These are phyloP conservation scores for Trichoderma sp. DNA, from an alignment of 2,329 filamentous ascomycete genomes.

Conservation along the genomic window DNA sequence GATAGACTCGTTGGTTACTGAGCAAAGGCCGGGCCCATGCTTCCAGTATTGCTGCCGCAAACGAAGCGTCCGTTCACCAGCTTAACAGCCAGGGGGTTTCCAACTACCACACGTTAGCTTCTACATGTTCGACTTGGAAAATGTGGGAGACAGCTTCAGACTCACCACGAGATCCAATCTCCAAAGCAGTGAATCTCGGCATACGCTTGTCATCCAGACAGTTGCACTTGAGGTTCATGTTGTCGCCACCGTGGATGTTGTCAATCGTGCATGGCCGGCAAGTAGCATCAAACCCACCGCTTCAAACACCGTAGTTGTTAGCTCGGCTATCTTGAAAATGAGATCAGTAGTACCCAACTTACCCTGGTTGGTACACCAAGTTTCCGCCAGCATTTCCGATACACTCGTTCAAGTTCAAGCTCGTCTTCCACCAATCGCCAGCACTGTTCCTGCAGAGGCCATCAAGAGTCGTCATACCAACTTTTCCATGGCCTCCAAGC, in stretches of 20 bases:
- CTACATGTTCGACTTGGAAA: too few relatives aligned
- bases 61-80: neutral
- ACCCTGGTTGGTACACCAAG: constrained; percentile 21
- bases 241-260: neutral
- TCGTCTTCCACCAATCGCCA: constrained; percentile 27
- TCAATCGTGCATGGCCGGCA: constrained; percentile 26
- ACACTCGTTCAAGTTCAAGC: constrained; percentile 27
- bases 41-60: neutral
- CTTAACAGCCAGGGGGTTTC: neutral
- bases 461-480: constrained; percentile 24
- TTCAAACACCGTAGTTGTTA: neutral
- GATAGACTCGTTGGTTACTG: neutral
- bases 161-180: constrained; percentile 22
- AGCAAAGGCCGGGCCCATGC: neutral
- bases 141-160: too few relatives aligned
- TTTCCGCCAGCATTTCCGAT: constrained; percentile 23
- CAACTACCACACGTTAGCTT: neutral
- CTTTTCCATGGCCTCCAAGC: constrained; percentile 24
- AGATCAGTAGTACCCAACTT: neutral
- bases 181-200: constrained; percentile 21
- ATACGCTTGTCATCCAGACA: constrained; percentile 19
- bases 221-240: constrained; percentile 24
- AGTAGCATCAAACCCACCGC: constrained; percentile 25
- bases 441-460: constrained; percentile 24
- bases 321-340: neutral